Base-by-base conservation (phyloP, 192 early-diverging fungal species). In the Radiomyces spectabilis region DNA sequence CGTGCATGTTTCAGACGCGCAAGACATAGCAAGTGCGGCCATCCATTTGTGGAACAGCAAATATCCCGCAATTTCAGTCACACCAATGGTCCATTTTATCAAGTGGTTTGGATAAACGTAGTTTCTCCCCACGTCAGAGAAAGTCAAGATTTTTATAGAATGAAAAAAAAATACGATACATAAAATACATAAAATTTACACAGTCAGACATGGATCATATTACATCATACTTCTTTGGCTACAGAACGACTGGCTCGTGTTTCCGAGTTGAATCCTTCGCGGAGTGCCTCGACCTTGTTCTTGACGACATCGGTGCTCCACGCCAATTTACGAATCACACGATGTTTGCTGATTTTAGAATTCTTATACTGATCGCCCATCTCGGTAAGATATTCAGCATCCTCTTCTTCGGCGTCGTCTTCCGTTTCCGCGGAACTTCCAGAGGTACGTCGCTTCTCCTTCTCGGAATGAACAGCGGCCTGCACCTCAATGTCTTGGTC, bases 211-310 rank as follows among this genome's bases (percentile, higher is more conserved):
- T n/a, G n/a, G n/a, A n/a, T n/a, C n/a, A n/a, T n/a, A n/a, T n/a
- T n/a, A n/a, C n/a, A 26, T 46, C 38, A 56, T 2, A 33, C 22
- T 22, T 61, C 59, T 18, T 61, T 54, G 18, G 44, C 25, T 29
- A 61, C 51, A 16, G 51, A 46, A n/a, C 43, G 30, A 41, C n/a
- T 33, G 9, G 44, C 52, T n/a, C 59, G 59, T 4, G 42, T 34
- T 47, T 61, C 51, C 4, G 51, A 54, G 27, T 61, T 61, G 27
- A 54, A 61, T 32, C 59, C 59, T 21, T 53, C 44, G 21, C 44
- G 43, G 12, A 61, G 38, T 24, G 26, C 18, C 16, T 54, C 44
- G 32, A 61, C 37, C 22, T 61, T 61, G 43, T 54, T 35, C 21
- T 41, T 49, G 7, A 53, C 3, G 21, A 45, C 24, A 38, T 61